Base-by-base conservation (phyloP, 2,329 filamentous ascomycete genomes). In the Pestalotiopsis sp. region DNA sequence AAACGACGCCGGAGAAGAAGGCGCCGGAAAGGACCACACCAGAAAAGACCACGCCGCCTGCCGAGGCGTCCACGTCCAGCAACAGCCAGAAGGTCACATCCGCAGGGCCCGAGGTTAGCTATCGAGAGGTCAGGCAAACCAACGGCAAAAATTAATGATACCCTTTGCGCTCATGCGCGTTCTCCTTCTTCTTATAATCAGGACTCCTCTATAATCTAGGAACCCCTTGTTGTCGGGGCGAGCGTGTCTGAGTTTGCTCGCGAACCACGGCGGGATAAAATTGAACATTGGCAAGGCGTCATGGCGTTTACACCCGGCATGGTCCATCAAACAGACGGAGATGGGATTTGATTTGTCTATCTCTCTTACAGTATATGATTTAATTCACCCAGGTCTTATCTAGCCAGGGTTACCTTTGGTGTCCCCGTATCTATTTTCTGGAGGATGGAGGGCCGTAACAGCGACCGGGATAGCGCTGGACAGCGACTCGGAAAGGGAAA, bases 1-100 rank as follows among this genome's bases (percentile, higher is more conserved):
- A 63, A 48, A 44, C 20, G 14, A 48, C 60, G 35, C 30, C 75
- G 20, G 61, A 64, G 20, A 64, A 64, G 40, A 44, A 38, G 22
- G 9, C 44, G 20, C 44, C 44, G 0, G 56, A 58, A 10, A 58
- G 26, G 56, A 35, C 30, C 6, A 35, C 44, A 52, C 44, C 44
- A 3, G 56, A 58, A 10, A 58, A 58, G 56, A 58, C 20, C 14
- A 26, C 60, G n/a, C 38, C 60, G 7, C 22, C 38, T 39, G 40
- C 60, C 5, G 60, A 24, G 17, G 24, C 39, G 5, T 39, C 22
- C n/a, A 2, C 60, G 1, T 35, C 30, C 30, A 20, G 11, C 24
- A 52, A 39, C 38, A 24, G 26, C 11, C 35, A 63, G 24, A 48
- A 24, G 20, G 20, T 38, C 20, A 61, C 35, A 17, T 24, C 40